These are phyloP conservation scores for Rhodotorula babjevae DNA, from an alignment of 768 basidiomycete species.

Conservation along the genomic window DNA sequence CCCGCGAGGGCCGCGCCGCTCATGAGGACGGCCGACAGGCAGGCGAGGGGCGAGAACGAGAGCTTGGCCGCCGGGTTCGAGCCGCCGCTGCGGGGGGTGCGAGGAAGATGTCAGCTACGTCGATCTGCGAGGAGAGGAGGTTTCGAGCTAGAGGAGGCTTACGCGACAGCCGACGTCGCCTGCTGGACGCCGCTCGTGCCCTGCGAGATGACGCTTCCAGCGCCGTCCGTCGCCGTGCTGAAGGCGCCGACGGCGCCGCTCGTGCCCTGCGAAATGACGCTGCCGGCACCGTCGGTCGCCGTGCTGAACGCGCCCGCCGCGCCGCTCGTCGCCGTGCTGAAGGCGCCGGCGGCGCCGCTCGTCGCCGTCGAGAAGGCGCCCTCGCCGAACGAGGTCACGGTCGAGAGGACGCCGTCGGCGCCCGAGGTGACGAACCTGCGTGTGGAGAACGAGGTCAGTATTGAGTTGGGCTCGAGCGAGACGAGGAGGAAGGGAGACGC, in stretches of 20 bases:
- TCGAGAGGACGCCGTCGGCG: not conserved
- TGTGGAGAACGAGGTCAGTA: not conserved
- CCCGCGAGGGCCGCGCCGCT: constrained; percentile 20
- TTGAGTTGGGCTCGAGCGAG: too few species aligned
- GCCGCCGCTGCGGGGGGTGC: not conserved
- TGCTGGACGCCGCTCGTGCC: not conserved
- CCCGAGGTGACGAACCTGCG: constrained; percentile 1
- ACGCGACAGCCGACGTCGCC: not conserved
- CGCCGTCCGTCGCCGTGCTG: not conserved
- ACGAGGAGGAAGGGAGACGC: too few species aligned
- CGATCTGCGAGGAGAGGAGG: too few species aligned
- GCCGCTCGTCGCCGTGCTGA: not conserved
- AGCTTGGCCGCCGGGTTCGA: not conserved
- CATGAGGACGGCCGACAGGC: not conserved
- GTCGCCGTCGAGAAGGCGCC: not conserved
- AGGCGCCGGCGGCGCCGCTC: not conserved
- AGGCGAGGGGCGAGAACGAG: not conserved
- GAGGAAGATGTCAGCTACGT: too few species aligned
- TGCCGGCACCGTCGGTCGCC: not conserved
- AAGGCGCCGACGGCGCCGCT: not conserved
- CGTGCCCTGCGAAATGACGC: not conserved
- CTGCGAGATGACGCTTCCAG: not conserved
- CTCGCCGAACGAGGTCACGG: constrained; percentile 2
- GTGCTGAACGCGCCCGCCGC: not conserved
- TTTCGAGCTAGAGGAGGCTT: not conserved